phyloP scores from a whole-genome alignment of 371 early-diverging fungal species.

The Syncephalastrum sp. region DNA sequence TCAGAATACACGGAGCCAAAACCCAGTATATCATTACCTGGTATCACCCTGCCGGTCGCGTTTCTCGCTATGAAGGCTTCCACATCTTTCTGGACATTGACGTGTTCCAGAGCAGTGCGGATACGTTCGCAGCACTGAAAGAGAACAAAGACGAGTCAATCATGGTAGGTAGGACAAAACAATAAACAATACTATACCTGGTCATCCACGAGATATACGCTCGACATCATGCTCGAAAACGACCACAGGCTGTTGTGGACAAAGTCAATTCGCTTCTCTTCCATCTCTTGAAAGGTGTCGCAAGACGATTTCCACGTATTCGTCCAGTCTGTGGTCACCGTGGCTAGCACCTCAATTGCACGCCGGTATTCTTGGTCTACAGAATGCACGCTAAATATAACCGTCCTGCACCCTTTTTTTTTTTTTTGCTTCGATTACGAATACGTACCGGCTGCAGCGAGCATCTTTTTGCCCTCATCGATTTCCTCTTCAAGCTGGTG shows the following conservation, averaged over 20 bases:
- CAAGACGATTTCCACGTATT: conserved; percentile 32
- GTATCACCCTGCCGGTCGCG: conserved; percentile 31
- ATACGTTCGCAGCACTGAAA: conserved; percentile 41
- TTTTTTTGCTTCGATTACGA: neutral
- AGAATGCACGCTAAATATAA: neutral
- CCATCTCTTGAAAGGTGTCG: conserved; percentile 44
- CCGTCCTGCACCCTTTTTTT: neutral
- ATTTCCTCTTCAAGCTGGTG: conserved; percentile 16
- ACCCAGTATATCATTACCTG: conserved; percentile 21
- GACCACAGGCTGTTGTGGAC: conserved; percentile 40
- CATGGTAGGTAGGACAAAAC: conserved; percentile 1
- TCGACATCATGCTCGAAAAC: conserved; percentile 49
- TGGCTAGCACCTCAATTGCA: conserved; percentile 30
- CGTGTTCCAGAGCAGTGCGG: conserved; percentile 39
- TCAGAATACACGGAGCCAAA: neutral
- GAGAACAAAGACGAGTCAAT: neutral
- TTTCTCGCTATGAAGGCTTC: conserved; percentile 27
- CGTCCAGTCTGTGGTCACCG: conserved; percentile 33
- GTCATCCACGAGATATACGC: conserved; percentile 43
- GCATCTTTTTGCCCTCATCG: conserved; percentile 16
- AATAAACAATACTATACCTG: conserved; percentile 23
- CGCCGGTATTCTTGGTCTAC: conserved; percentile 41
- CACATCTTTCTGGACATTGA: conserved; percentile 39
- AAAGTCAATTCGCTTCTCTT: conserved; percentile 37
- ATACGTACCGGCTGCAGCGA: conserved; percentile 17